Base-by-base conservation (phyloP, 2,329 filamentous ascomycete species). In the Ophiocordyceps polyrhachis-furcata region DNA sequence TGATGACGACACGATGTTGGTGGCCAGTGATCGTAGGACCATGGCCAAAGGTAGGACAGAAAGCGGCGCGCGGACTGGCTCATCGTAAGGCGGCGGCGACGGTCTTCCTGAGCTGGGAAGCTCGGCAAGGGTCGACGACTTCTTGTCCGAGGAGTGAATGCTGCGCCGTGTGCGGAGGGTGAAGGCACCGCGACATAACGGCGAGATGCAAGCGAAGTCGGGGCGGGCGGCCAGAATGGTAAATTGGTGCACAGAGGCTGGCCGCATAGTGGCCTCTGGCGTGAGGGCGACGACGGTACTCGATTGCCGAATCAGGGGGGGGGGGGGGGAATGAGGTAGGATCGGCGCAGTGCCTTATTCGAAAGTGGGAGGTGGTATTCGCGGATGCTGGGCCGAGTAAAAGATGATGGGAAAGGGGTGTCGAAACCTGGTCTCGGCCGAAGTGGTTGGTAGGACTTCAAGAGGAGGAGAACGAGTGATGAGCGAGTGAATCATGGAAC, bases 1-100 rank as follows among this genome's bases (percentile, higher is more conserved):
- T 1, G 81, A 84, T 1, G 79, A 83, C 0, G 83, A 86, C 48
- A 87, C 71, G 32, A 72, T 70, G 6, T 74, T 81, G 45, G 81
- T 82, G 50, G 75, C 67, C 46, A 84, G 72, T 9, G 80, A 83
- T 47, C 83, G 77, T 17, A 87, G 59, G 35, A 88, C 67, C 47
- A 74, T 76, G 46, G 66, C 68, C 3, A 84, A 63, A 0, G 83
- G 81, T 32, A 87, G 68, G 38, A 82, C 69, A 0, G 79, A 74
- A 20, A 87, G 68, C 2, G 78, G 71, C n/a, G 61, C 58, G 42
- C 59, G 58, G 42, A 48, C 47, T 32, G 56, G 45, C 40, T 55
- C 52, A 42, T 51, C 45, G 44, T 49, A 53, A 42, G 55, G 35
- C 15, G 35, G 35, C 15, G 35, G 53, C 19, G 56, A 52, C 37